Conservation (phyloP, 208 protist species). For the Phytomonas sp. region DNA sequence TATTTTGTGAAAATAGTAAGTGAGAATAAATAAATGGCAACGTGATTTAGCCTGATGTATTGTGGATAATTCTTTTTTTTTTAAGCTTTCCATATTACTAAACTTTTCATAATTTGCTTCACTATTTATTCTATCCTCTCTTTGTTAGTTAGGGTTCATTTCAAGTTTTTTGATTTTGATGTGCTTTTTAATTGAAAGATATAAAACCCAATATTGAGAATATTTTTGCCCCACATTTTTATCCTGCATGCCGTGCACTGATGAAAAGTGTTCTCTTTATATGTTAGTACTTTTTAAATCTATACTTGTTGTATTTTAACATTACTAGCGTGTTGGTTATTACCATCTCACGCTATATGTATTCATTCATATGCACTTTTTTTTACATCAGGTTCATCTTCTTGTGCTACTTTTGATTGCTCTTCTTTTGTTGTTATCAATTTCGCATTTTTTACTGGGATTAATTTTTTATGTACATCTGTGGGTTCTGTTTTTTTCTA, state of each 20-base stretch:
- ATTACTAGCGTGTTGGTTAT: not conserved
- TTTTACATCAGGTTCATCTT: not conserved
- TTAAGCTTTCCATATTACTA: not conserved
- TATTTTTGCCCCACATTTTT: not conserved
- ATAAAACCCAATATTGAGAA: not conserved
- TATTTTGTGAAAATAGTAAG: not conserved
- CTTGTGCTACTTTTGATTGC: not conserved
- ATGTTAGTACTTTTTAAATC: not conserved
- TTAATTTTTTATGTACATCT: not conserved
- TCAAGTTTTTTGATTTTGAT: conserved; percentile 2
- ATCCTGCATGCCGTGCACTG: not conserved
- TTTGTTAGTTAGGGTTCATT: not conserved
- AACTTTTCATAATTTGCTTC: not conserved
- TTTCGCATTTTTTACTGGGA: not conserved
- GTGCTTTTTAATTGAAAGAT: not conserved
- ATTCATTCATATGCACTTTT: not conserved
- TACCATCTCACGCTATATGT: not conserved
- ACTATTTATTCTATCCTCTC: not conserved
- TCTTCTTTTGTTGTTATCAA: conserved; percentile 7
- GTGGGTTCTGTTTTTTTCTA: not conserved
- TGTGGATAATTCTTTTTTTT: not conserved
- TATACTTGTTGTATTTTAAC: not conserved
- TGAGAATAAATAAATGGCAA: not conserved
- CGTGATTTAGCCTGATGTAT: not conserved
- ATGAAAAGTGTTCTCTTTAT: not conserved